Evolutionary conservation across 2,329 filamentous ascomycete species (phyloP), one percentile per base, ranked within the genome.

Genomic region (Dryadomyces quercivorus): DNA sequence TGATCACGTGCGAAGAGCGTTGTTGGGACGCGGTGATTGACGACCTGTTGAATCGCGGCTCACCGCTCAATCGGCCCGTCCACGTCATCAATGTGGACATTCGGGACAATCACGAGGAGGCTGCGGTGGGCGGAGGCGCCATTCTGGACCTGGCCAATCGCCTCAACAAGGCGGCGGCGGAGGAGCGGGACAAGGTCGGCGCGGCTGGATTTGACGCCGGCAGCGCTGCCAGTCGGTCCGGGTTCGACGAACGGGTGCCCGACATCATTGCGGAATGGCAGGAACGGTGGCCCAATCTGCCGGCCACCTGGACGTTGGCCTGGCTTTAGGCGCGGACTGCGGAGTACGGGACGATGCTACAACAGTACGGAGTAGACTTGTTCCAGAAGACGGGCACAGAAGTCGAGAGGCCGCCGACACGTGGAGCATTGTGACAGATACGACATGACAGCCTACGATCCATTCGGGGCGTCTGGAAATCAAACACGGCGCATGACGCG

Each of bases 1-100:
- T 98, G 56, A 91, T 98, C 61, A 98, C 93, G 0, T 98, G 93
- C 65, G 93, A 98, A 69, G 93, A 98, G 71, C 78, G 93, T 57
- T 98, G 93, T 67, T 98, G 94, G 89, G 93, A 98, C 69, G 91
- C 93, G 5, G 93, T 98, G 38, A 80, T 98, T 12, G 93, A 98
- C 63, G 92, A 98, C 67, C 75, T 98, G 52, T 81, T 95, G 58
- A 87, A 83, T 63, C 81, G 94, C 58, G 93, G 92, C 8, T 82
- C 86, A 0, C 86, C 88, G 3, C 75, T 98, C 55, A 98, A 98
- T 68, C 77, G 89, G 2, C 91, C 93, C 0, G 93, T 98, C 0
- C 93, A 98, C 66, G 88, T 98, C 55, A 95, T 98, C 75, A 98
- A 98, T 63, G 86, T 98, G 54, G 93, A 98, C 67, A 98, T 98